Conservation (phyloP, 2,329 filamentous ascomycete genomes). For the Trichoderma koningiopsis region DNA sequence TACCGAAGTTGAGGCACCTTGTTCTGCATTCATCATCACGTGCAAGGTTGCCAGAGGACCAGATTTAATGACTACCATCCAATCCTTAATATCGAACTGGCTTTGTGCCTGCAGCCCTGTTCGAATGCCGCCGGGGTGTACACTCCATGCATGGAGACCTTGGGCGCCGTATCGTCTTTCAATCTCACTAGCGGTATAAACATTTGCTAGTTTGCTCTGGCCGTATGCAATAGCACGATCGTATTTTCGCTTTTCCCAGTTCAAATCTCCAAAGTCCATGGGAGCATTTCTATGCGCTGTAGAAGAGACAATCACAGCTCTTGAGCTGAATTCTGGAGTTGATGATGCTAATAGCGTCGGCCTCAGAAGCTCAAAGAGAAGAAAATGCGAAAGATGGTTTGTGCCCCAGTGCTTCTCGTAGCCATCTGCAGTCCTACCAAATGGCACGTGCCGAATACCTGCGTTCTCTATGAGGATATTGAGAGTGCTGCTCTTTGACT, state of each 20-base stretch:
- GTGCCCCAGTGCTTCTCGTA: slow-evolving; percentile 47
- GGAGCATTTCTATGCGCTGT: slow-evolving; percentile 27
- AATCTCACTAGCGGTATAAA: slow-evolving; percentile 54
- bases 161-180: slow-evolving; percentile 50
- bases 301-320: slow-evolving; percentile 41
- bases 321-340: slow-evolving; percentile 30
- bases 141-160: slow-evolving; percentile 46
- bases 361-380: slow-evolving; percentile 46
- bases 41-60: slow-evolving; percentile 10
- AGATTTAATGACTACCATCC: slow-evolving; percentile 10
- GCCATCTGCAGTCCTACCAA: slow-evolving; percentile 43
- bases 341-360: slow-evolving; percentile 40
- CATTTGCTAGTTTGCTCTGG: slow-evolving; percentile 54
- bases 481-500: slow-evolving; percentile 28
- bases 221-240: slow-evolving; percentile 46
- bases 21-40: slow-evolving; percentile 32
- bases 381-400: slow-evolving; percentile 49
- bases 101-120: slow-evolving; percentile 25
- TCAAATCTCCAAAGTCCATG: slow-evolving; percentile 29
- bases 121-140: slow-evolving; percentile 52
- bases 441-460: slow-evolving; percentile 44
- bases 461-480: slow-evolving; percentile 50
- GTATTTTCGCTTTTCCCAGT: slow-evolving; percentile 32
- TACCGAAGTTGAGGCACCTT: slow-evolving; percentile 52
- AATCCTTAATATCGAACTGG: slow-evolving; percentile 4